A percentile compares a stretch with the other conserved stretches of the same genome.
Evolutionary conservation across 2,329 filamentous ascomycete genomes (phyloP).

Genomic region (Ustulina deusta): DNA sequence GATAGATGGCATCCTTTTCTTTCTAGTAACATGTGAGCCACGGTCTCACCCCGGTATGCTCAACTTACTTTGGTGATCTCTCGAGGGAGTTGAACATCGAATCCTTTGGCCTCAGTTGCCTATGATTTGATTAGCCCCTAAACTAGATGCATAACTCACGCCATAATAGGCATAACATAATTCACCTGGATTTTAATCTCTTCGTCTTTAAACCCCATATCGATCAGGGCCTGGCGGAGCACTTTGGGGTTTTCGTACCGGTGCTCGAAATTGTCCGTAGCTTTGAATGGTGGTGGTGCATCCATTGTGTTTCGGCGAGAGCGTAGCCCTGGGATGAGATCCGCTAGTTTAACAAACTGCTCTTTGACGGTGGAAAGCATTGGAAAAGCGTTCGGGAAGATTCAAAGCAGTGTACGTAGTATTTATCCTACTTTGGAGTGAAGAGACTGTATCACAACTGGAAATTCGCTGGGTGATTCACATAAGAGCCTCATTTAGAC

Average conservation of each 20-base stretch:
- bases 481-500: background rate
- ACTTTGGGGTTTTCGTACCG: constrained; percentile 7
- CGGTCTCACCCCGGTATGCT: no score
- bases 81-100: constrained; percentile 4
- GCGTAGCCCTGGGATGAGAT: constrained; percentile 16
- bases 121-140: background rate
- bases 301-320: background rate
- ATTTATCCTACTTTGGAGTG: constrained; percentile 3
- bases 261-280: constrained; percentile 4
- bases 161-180: background rate
- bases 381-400: background rate
- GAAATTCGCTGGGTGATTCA: background rate
- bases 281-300: background rate
- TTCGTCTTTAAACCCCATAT: background rate
- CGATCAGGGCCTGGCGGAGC: constrained; percentile 5
- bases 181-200: constrained; percentile 14
- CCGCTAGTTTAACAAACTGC: background rate
- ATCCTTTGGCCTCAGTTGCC: background rate
- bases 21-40: constrained; percentile 2
- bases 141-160: background rate
- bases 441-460: background rate
- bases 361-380: constrained; percentile 15
- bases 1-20: background rate
- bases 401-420: background rate
- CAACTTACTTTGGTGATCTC: constrained; percentile 1